Evolutionary conservation across 345 rosid genomes (phyloP), one percentile per base, ranked within the genome.

Genomic region (Anastatica hierochuntica): DNA sequence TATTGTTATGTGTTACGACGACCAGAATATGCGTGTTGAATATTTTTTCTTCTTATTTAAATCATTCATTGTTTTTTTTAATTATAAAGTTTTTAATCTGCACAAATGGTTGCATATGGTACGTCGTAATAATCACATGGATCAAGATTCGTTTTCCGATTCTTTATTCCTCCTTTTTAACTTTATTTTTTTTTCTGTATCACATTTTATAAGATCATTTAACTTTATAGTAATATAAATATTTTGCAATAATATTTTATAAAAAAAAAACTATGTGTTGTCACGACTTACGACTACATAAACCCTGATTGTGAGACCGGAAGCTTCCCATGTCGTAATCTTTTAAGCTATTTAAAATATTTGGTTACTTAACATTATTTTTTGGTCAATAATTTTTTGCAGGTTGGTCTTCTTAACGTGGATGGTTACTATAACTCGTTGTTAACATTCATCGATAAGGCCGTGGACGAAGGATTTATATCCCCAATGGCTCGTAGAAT

Each of bases 331-430:
- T 66, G 60, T 66, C 60, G 53, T 58, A 58, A 58, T 58, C 36
- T 65, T 57, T 49, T 21, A 30, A 48, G 24, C 1, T 19, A 43
- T 10, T 14, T 43, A n/a, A n/a, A n/a, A n/a, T 31, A 29, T 29
- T 5, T 29, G 33, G 33, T 29, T 29, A 2, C 6, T 2, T 52
- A 21, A 67, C 15, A 46, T 38, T 53, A 60, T 46, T 31, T 9
- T 41, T 8, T 15, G 49, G 40, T 15, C 38, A 56, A 56, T 48
- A 40, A 40, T 64, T 17, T 49, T 11, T 23, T 24, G 34, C 53
- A 90, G 98, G 98, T 90, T 69, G 96, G 98, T 29, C 84, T 90
- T 14, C 68, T 90, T 76, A 90, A 90, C 67, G 96, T 90, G 29
- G 92, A 90, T 73, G 98, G 96, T 11, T 90, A 62, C 71, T 90